Percentiles rank a stretch among this genome's conserved stretches.
Conservation (phyloP, 2,329 filamentous ascomycete species). For the Proliferodiscus dingleyae region DNA sequence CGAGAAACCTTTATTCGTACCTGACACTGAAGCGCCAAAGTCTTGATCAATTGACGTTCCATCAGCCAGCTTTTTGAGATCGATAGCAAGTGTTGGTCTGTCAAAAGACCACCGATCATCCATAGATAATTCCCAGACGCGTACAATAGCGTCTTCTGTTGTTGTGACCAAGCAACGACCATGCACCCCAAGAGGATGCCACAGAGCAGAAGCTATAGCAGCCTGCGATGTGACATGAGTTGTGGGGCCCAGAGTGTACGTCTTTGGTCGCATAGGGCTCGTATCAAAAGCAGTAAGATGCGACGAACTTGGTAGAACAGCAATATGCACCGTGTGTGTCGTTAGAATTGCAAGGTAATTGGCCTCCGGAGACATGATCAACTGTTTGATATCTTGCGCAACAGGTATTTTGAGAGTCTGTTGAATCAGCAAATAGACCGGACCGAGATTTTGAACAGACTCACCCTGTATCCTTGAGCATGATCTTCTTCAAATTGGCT, state of each 20-base stretch:
- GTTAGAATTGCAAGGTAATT: conserved; percentile 83
- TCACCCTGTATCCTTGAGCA: conserved; percentile 45
- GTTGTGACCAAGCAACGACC: conserved; percentile 82
- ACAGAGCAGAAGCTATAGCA: conserved; percentile 74
- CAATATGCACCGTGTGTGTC: conserved; percentile 81
- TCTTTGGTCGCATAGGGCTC: conserved; percentile 70
- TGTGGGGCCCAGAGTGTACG: conserved; percentile 87
- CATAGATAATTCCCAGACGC: conserved; percentile 86
- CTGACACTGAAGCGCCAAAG: conserved; percentile 69
- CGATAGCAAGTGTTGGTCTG: conserved; percentile 74
- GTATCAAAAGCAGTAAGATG: conserved; percentile 67
- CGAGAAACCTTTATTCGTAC: conserved; percentile 76
- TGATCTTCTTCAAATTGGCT: conserved; percentile 29
- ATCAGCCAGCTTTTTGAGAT: conserved; percentile 83
- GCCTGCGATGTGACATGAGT: conserved; percentile 85
- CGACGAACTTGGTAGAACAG: conserved; percentile 74
- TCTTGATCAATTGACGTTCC: conserved; percentile 78
- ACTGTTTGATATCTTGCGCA: conserved; percentile 76
- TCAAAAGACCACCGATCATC: conserved; percentile 85
- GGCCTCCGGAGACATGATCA: conserved; percentile 76
- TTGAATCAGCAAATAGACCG: conserved; percentile 12
- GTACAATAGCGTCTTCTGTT: conserved; percentile 80
- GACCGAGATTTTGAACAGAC: conserved; percentile 21
- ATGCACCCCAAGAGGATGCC: conserved; percentile 86
- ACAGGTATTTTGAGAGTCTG: conserved; percentile 74